phyloP scores from a whole-genome alignment of 768 basidiomycete species.

The Mycena pura region DNA sequence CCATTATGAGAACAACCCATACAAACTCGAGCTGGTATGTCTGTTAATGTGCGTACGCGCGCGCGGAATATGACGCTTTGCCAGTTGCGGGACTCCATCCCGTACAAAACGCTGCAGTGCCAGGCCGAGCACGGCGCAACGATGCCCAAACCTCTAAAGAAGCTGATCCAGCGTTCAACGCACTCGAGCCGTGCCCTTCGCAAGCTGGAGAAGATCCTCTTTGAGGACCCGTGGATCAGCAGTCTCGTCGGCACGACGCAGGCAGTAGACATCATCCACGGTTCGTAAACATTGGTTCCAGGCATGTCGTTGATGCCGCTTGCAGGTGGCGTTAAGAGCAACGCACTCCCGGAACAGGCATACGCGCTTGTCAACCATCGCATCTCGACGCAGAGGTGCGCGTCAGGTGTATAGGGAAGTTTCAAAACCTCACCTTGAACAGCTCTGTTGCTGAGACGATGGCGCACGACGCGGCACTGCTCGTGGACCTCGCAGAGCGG shows the following conservation, averaged over 20 bases:
- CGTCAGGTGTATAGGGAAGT: background rate
- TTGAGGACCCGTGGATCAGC: constrained; percentile 45
- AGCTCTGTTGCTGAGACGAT: constrained; percentile 54
- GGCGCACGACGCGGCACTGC: constrained; percentile 50
- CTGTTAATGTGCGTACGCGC: background rate
- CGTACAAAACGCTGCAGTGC: constrained; percentile 71
- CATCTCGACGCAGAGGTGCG: constrained; percentile 65
- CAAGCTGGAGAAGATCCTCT: constrained; percentile 55
- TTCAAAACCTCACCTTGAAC: background rate
- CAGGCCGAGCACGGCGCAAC: constrained; percentile 64
- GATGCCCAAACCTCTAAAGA: constrained; percentile 55
- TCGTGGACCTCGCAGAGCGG: constrained; percentile 52
- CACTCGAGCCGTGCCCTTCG: constrained; percentile 58
- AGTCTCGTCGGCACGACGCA: constrained; percentile 74
- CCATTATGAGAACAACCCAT: constrained; percentile 72
- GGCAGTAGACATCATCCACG: constrained; percentile 72
- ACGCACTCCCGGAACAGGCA: constrained; percentile 80
- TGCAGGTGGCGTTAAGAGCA: constrained; percentile 70
- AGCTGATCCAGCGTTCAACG: constrained; percentile 53
- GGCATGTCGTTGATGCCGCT: too few relatives aligned
- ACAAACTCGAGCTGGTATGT: constrained; percentile 53
- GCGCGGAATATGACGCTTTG: too few relatives aligned
- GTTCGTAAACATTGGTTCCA: too few relatives aligned
- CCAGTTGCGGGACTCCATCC: constrained; percentile 61
- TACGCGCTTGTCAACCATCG: constrained; percentile 78